These are phyloP conservation scores for Penicillium canescens DNA, from an alignment of 495 filamentous ascomycete genomes.

Conservation along the genomic window DNA sequence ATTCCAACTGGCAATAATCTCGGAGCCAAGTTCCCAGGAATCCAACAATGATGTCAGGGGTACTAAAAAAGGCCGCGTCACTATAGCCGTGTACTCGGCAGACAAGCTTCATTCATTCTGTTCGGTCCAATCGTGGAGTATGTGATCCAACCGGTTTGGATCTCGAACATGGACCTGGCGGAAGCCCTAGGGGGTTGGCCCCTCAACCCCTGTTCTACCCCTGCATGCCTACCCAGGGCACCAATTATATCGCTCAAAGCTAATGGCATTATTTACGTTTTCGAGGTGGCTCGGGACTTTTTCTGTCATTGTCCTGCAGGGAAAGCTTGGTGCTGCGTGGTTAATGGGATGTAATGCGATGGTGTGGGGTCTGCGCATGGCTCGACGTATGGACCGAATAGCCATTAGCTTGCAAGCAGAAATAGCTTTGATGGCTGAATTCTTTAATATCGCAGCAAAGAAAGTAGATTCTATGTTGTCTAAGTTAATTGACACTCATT, in stretches of 20 bases:
- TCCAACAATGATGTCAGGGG: constrained; percentile 6
- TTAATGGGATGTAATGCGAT: not conserved
- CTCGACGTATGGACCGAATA: no score
- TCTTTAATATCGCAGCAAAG: no score
- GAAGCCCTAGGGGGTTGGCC: not conserved
- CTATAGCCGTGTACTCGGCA: not conserved
- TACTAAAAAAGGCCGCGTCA: constrained; percentile 1
- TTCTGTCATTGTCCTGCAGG: not conserved
- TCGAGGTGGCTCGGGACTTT: not conserved
- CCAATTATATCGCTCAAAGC: not conserved
- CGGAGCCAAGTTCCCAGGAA: constrained; percentile 7
- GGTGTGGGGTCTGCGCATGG: not conserved
- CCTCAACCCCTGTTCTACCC: not conserved
- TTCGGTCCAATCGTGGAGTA: not conserved
- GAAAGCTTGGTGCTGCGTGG: not conserved
- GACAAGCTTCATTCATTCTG: not conserved
- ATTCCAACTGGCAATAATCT: constrained; percentile 3
- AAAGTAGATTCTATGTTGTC: no score
- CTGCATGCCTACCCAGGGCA: constrained; percentile 5
- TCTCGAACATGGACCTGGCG: not conserved
- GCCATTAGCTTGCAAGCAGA: no score
- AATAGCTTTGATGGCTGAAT: no score
- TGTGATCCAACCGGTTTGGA: not conserved
- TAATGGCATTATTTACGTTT: constrained; percentile 4
- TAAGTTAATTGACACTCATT: no score